Conservation (phyloP, 78 protist species). For the Creolimax fragrantissima region DNA sequence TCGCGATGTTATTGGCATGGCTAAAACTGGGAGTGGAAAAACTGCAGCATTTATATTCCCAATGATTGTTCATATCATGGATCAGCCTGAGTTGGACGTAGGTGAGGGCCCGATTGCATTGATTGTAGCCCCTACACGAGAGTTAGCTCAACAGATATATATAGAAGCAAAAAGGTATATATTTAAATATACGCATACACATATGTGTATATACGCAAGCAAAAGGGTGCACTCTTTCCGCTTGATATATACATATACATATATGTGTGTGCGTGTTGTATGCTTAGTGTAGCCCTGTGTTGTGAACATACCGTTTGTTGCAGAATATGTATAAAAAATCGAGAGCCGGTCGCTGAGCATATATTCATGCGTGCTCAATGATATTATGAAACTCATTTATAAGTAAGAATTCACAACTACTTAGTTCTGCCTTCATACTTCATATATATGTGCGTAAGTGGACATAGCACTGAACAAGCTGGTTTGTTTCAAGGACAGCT, state of each 20-base stretch:
- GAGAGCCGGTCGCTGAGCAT: background rate
- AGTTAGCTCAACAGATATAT: conserved; percentile 62
- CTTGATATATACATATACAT: background rate
- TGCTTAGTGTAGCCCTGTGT: too few species aligned
- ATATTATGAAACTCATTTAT: background rate
- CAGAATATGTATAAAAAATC: background rate
- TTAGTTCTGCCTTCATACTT: too few species aligned
- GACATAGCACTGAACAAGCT: too few species aligned
- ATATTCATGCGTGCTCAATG: background rate
- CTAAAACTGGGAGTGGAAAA: conserved; percentile 85
- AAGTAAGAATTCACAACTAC: too few species aligned
- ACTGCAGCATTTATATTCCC: conserved; percentile 70
- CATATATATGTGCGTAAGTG: too few species aligned
- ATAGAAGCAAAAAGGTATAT: conserved; percentile 31
- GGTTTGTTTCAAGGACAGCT: too few species aligned
- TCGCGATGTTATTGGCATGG: conserved; percentile 98
- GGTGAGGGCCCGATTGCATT: conserved; percentile 72
- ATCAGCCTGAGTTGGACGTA: background rate
- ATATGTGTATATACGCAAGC: background rate
- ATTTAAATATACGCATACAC: background rate
- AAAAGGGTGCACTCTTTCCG: background rate
- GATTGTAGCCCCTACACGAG: conserved; percentile 71
- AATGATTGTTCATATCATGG: conserved; percentile 9
- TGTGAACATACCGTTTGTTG: too few species aligned
- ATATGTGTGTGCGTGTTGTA: background rate